A percentile compares a stretch with the other conserved stretches of the same genome.
Conservation (phyloP, 2,329 filamentous ascomycete genomes). For the Penicillium aurantiogriseum region DNA sequence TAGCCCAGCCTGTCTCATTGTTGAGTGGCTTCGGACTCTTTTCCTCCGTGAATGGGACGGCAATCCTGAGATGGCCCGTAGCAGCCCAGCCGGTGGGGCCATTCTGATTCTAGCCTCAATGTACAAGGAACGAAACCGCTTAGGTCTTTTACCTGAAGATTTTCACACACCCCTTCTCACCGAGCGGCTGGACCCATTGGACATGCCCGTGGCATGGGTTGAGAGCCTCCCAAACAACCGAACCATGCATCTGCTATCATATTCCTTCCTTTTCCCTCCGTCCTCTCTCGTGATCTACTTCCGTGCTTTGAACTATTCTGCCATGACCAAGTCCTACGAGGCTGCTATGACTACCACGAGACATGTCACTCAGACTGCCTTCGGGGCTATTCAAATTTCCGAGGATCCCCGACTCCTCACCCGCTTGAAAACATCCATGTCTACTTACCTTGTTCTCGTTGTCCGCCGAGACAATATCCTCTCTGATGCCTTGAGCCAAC, state of each 20-base stretch:
- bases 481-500: constrained; percentile 75
- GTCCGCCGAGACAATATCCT: constrained; percentile 67
- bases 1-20: constrained; percentile 35
- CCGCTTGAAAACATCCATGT: constrained; percentile 64
- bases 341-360: constrained; percentile 54
- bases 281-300: constrained; percentile 77
- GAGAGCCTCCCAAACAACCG: constrained; percentile 61
- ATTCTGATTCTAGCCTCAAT: constrained; percentile 70
- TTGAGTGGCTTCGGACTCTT: constrained; percentile 58
- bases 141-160: constrained; percentile 65
- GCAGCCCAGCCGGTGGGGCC: constrained; percentile 72
- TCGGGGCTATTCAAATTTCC: constrained; percentile 45
- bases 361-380: constrained; percentile 48
- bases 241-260: constrained; percentile 72
- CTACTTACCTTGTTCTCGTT: constrained; percentile 68
- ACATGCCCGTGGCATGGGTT: constrained; percentile 72
- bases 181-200: constrained; percentile 70
- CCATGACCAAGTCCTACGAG: constrained; percentile 79
- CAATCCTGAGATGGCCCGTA: constrained; percentile 65
- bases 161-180: constrained; percentile 75
- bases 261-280: constrained; percentile 74
- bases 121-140: constrained; percentile 67
- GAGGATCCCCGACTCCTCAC: constrained; percentile 63
- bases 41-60: constrained; percentile 81
- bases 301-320: constrained; percentile 79